phyloP scores from a whole-genome alignment of 176 grass and related monocot genomes.

The sorghum (Sorghum bicolor) region DNA sequence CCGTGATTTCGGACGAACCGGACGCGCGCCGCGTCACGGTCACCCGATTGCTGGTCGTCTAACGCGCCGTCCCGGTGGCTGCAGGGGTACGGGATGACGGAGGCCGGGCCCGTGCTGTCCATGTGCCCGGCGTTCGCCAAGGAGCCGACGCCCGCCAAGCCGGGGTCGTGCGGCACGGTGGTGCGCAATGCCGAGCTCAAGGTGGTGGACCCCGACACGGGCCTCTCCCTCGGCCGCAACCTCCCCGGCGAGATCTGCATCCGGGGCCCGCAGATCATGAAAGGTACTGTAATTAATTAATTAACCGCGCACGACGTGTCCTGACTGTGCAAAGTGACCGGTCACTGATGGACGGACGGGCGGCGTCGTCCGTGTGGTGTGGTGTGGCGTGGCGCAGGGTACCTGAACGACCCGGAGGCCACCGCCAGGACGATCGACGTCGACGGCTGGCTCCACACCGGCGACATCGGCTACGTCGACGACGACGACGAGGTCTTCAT shows the following conservation, averaged over 20 bases:
- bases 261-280: slow-evolving; percentile 95
- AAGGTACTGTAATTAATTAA: slow-evolving; percentile 59
- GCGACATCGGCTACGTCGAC: slow-evolving; percentile 84
- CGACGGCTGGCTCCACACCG: slow-evolving; percentile 90
- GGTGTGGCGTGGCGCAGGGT: slow-evolving; percentile 38
- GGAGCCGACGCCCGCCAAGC: slow-evolving; percentile 60
- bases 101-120: slow-evolving; percentile 90
- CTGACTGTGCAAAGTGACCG: neutral
- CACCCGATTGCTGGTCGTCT: neutral
- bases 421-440: slow-evolving; percentile 70
- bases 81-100: slow-evolving; percentile 96
- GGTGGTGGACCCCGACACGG: slow-evolving; percentile 79
- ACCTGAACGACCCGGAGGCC: slow-evolving; percentile 75
- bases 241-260: slow-evolving; percentile 93
- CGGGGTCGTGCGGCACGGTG: slow-evolving; percentile 81
- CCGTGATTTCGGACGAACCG: neutral
- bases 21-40: neutral
- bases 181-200: slow-evolving; percentile 91
- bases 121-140: slow-evolving; percentile 92
- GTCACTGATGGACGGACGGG: neutral
- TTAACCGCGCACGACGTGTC: neutral
- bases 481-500: slow-evolving; percentile 96
- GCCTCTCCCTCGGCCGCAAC: slow-evolving; percentile 65
- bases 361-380: neutral
- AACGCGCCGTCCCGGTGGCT: neutral